Base-by-base conservation (phyloP, 2,329 filamentous ascomycete genomes). In the Aureobasidium vineae region DNA sequence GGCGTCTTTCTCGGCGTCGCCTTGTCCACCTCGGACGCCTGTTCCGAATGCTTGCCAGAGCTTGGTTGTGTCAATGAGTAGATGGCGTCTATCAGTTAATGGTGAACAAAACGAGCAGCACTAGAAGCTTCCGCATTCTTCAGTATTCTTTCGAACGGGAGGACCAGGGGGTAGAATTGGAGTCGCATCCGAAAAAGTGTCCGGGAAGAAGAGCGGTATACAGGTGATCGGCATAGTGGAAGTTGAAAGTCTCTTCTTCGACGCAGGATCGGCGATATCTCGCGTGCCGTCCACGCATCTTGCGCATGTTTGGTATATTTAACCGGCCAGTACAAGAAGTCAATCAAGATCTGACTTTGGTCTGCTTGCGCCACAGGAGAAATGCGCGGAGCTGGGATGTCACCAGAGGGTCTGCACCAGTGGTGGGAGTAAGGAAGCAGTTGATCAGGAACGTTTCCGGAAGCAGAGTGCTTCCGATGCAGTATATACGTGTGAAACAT, bases 11-110 rank as follows among this genome's bases (percentile, higher is more conserved):
- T 43, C 38, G 40, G 56, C 36, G 43, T 63, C 31, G 59, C 31
- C 57, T 61, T 61, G 43, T 49, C 41, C 16, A 1, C 40, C 28
- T 31, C 54, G 54, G 16, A 23, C n/a, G 19, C 11, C 21, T 23
- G 19, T 28, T 26, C 15, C 59, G 23, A 63, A 41, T 50, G 59
- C 59, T 63, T 63, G 45, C 23, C 15, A 50, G 33, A 50, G 21
- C 45, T 63, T 52, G 21, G 43, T 45, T 6, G 5, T 28, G n/a
- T n/a, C n/a, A n/a, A n/a, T n/a, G n/a, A n/a, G n/a, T n/a, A n/a
- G n/a, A n/a, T n/a, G n/a, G n/a, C n/a, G n/a, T n/a, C n/a, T n/a
- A n/a, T n/a, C n/a, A n/a, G n/a, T n/a, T n/a, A n/a, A n/a, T n/a
- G n/a, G n/a, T n/a, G n/a, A n/a, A n/a, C n/a, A n/a, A n/a, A n/a